Conservation (phyloP, 2,329 filamentous ascomycete genomes). For the Cordyceps tenuipes region DNA sequence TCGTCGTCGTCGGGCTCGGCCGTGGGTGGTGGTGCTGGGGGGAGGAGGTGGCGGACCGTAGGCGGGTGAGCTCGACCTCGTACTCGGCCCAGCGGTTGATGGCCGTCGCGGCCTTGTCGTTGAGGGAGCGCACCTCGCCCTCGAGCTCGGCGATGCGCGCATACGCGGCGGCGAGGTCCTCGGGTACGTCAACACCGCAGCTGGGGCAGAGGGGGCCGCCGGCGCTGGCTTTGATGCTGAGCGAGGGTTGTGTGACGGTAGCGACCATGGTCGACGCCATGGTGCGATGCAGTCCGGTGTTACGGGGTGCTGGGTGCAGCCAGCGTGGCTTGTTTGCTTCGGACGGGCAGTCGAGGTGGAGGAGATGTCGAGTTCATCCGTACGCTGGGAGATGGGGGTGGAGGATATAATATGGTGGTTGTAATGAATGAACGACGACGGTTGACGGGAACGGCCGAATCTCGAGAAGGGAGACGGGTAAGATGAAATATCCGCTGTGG, state of each 20-base stretch:
- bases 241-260: slow-evolving; percentile 24
- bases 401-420: neutral
- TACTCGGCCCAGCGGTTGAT: slow-evolving; percentile 66
- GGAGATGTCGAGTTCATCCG: neutral
- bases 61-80: slow-evolving; percentile 63
- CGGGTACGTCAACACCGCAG: slow-evolving; percentile 38
- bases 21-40: neutral
- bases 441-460: slow-evolving; percentile 5
- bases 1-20: slow-evolving; percentile 22
- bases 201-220: slow-evolving; percentile 37
- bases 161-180: slow-evolving; percentile 43
- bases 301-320: neutral
- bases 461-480: slow-evolving; percentile 11
- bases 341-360: neutral
- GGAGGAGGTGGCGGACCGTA: slow-evolving; percentile 35
- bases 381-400: neutral
- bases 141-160: slow-evolving; percentile 60
- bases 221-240: slow-evolving; percentile 19
- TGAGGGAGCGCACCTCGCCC: slow-evolving; percentile 60
- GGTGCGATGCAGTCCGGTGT: neutral
- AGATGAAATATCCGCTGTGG: slow-evolving; percentile 11
- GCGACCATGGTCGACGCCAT: slow-evolving; percentile 26
- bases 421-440: neutral
- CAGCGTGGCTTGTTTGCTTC: neutral
- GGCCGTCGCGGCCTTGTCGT: slow-evolving; percentile 59